phyloP scores from a whole-genome alignment of 257 asterid genomes.

The Scutellaria galericulata region DNA sequence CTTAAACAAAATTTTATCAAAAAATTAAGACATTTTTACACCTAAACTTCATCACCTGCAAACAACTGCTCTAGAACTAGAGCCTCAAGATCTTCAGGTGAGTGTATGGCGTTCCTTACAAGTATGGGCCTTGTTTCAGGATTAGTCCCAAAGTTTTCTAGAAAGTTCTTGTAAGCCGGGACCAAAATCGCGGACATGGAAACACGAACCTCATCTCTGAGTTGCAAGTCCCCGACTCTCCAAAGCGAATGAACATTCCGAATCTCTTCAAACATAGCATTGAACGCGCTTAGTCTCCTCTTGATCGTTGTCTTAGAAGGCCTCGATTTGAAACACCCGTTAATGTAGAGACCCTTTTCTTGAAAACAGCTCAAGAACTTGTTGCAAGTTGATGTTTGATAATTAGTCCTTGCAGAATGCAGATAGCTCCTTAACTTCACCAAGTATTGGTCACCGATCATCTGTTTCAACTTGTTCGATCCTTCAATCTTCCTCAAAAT shows the following conservation, averaged over 20 bases:
- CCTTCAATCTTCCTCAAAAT: slow-evolving; percentile 38
- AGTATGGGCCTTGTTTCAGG: slow-evolving; percentile 22
- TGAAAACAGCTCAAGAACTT: slow-evolving; percentile 43
- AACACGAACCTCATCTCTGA: slow-evolving; percentile 38
- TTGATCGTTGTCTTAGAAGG: slow-evolving; percentile 30
- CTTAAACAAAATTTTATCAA: neutral
- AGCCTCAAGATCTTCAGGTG: slow-evolving; percentile 41
- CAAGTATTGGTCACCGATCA: slow-evolving; percentile 42
- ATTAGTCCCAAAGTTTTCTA: slow-evolving; percentile 29
- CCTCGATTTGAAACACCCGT: slow-evolving; percentile 29
- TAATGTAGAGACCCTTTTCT: slow-evolving; percentile 37
- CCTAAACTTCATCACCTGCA: neutral
- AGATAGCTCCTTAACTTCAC: slow-evolving; percentile 21
- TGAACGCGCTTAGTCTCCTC: slow-evolving; percentile 41
- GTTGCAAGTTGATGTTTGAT: slow-evolving; percentile 31
- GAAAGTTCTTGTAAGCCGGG: slow-evolving; percentile 38
- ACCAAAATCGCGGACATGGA: slow-evolving; percentile 35
- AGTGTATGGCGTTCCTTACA: slow-evolving; percentile 34
- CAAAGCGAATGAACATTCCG: slow-evolving; percentile 20
- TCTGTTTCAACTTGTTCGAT: slow-evolving; percentile 33
- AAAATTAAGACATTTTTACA: neutral
- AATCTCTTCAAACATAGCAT: slow-evolving; percentile 37
- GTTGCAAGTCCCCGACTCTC: slow-evolving; percentile 39
- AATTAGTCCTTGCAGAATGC: slow-evolving; percentile 9
- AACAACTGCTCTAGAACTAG: slow-evolving; percentile 38